Conservation (phyloP, 768 basidiomycete species). For the Boletellus emodensis region DNA sequence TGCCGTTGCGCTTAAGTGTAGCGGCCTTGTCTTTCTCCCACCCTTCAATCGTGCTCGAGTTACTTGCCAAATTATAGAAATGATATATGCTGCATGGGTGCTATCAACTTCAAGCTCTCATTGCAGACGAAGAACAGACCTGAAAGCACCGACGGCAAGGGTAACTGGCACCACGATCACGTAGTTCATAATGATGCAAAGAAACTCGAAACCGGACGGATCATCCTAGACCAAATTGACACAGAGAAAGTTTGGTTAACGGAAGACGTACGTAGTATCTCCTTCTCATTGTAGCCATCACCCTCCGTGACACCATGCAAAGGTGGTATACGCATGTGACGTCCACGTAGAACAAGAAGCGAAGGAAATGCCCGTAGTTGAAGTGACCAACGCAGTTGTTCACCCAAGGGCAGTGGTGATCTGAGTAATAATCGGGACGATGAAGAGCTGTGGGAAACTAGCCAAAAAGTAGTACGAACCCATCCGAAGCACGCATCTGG, state of each 20-base stretch:
- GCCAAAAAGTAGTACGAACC: constrained; percentile 42
- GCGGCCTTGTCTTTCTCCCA: constrained; percentile 98
- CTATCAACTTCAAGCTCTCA: constrained; percentile 13
- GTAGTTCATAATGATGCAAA: constrained; percentile 88
- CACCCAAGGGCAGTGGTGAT: constrained; percentile 92
- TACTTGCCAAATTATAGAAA: constrained; percentile 67
- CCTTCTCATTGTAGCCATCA: constrained; percentile 42
- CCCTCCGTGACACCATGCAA: constrained; percentile 71
- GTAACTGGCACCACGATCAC: constrained; percentile 82
- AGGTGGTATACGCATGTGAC: constrained; percentile 86
- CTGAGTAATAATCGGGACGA: constrained; percentile 37
- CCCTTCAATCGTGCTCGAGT: constrained; percentile 94
- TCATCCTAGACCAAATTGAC: constrained; percentile 50
- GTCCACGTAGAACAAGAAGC: constrained; percentile 92
- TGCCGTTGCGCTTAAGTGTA: constrained; percentile 77
- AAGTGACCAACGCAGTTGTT: constrained; percentile 92
- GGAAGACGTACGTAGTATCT: constrained; percentile 50
- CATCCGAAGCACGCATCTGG: constrained; percentile 85
- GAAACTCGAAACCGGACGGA: constrained; percentile 61
- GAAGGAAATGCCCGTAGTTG: constrained; percentile 86
- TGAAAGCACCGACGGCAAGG: constrained; percentile 85
- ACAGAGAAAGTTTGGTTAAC: neutral
- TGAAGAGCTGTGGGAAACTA: constrained; percentile 3
- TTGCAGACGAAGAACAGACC: constrained; percentile 39
- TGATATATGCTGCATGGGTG: constrained; percentile 70